Percentiles rank a stretch among this genome's conserved stretches.
phyloP scores from a whole-genome alignment of 225 moss, liverwort and hornwort species.

The Bryoerythrophyllum caledonicum region DNA sequence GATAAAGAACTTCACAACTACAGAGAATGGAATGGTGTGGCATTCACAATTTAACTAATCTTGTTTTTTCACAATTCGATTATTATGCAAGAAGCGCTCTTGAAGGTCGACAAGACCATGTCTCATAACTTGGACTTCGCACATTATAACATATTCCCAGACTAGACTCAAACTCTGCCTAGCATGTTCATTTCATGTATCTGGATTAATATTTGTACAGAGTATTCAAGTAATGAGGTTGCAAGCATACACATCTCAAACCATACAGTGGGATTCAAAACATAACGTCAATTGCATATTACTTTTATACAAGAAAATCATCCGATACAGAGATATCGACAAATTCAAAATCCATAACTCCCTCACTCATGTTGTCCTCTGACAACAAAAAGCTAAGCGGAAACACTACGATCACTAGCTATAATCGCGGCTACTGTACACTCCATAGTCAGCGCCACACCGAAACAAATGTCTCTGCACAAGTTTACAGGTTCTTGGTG shows the following conservation, averaged over 20 bases:
- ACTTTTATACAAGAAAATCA: conserved; percentile 24
- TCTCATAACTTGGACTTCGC: no score
- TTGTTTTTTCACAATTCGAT: no score
- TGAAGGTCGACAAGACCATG: no score
- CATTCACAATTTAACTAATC: no score
- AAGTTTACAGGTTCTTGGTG: conserved; percentile 27
- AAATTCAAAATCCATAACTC: conserved; percentile 24
- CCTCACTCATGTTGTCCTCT: background rate
- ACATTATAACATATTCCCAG: no score
- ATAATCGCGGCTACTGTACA: conserved; percentile 26
- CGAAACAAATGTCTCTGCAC: background rate
- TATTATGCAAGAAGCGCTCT: no score
- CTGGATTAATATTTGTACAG: no score
- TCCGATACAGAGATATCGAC: conserved; percentile 31
- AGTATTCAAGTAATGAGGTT: background rate
- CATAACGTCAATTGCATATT: background rate
- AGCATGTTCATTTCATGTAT: background rate
- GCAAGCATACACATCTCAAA: background rate
- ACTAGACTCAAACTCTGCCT: background rate
- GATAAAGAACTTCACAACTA: no score
- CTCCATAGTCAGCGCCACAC: background rate
- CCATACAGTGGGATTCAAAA: background rate
- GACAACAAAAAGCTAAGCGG: background rate
- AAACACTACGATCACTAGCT: conserved; percentile 15
- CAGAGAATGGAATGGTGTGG: no score